Conservation (phyloP, 225 moss, liverwort and hornwort species). For the Bryum argenteum region DNA sequence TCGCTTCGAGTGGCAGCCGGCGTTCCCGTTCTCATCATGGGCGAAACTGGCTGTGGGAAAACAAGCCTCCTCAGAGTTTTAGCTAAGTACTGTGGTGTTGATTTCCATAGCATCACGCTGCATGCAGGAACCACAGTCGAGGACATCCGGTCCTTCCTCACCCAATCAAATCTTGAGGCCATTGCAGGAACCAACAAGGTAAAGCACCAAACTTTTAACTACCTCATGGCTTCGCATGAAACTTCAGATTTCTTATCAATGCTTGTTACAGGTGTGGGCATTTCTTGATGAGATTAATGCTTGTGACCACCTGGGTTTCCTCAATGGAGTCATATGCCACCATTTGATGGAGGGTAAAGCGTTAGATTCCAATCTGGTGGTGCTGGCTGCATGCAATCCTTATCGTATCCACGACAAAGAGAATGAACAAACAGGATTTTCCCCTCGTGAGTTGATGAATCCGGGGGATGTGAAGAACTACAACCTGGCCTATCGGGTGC, state of each 20-base stretch:
- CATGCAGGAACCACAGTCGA: conserved; percentile 61
- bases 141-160: conserved; percentile 47
- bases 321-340: conserved; percentile 60
- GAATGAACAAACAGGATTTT: conserved; percentile 48
- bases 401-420: conserved; percentile 57
- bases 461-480: conserved; percentile 45
- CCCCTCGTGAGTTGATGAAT: conserved; percentile 55
- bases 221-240: background rate
- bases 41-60: conserved; percentile 69
- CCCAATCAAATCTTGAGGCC: conserved; percentile 33
- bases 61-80: conserved; percentile 60
- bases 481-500: conserved; percentile 58
- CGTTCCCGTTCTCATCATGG: conserved; percentile 67
- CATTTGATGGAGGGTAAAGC: conserved; percentile 45
- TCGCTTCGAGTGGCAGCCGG: conserved; percentile 55
- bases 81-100: conserved; percentile 44
- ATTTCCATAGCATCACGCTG: conserved; percentile 48
- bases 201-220: background rate
- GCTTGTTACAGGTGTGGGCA: conserved; percentile 55
- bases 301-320: conserved; percentile 63
- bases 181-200: conserved; percentile 34
- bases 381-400: conserved; percentile 65
- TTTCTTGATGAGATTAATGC: conserved; percentile 70
- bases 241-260: background rate
- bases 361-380: conserved; percentile 46